phyloP scores from a whole-genome alignment of 352 stramenopile species.

The Thalassiosira mediterranea region DNA sequence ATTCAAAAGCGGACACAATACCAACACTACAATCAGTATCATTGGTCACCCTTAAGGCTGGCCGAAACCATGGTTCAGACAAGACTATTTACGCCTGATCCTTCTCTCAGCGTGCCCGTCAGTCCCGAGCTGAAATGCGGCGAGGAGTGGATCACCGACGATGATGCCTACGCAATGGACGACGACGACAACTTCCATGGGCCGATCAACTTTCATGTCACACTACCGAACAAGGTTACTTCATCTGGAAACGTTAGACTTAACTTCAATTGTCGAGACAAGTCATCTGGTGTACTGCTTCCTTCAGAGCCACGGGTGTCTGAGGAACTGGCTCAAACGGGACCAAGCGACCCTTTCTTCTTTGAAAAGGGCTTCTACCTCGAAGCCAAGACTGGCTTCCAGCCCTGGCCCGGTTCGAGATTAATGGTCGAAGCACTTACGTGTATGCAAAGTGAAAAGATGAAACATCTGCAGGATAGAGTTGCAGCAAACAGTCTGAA shows the following conservation, averaged over 20 bases:
- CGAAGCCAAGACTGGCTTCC: conserved; percentile 70
- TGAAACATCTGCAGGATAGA: conserved; percentile 42
- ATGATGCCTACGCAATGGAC: background rate
- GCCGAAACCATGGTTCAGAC: too few species aligned
- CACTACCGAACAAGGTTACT: conserved; percentile 12
- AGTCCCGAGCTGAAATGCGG: conserved; percentile 35
- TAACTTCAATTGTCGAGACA: conserved; percentile 55
- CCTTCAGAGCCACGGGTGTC: conserved; percentile 20
- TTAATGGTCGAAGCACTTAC: conserved; percentile 52
- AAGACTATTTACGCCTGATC: background rate
- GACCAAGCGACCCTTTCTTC: conserved; percentile 62
- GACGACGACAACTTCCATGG: conserved; percentile 18
- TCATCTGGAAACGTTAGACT: conserved; percentile 3
- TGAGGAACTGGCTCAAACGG: conserved; percentile 18
- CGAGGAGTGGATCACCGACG: conserved; percentile 21
- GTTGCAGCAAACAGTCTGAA: conserved; percentile 7
- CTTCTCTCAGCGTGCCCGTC: conserved; percentile 8
- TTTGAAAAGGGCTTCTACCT: conserved; percentile 72
- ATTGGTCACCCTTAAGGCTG: too few species aligned
- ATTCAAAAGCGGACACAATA: too few species aligned
- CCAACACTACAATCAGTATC: too few species aligned
- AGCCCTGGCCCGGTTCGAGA: conserved; percentile 58
- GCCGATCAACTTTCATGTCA: conserved; percentile 36
- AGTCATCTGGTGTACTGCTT: conserved; percentile 57
- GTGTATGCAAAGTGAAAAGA: conserved; percentile 24